A percentile compares a stretch with the other conserved stretches of the same genome.
Conservation (phyloP, 108 stramenopile species). For the Mayamaea pseudoterrestris region DNA sequence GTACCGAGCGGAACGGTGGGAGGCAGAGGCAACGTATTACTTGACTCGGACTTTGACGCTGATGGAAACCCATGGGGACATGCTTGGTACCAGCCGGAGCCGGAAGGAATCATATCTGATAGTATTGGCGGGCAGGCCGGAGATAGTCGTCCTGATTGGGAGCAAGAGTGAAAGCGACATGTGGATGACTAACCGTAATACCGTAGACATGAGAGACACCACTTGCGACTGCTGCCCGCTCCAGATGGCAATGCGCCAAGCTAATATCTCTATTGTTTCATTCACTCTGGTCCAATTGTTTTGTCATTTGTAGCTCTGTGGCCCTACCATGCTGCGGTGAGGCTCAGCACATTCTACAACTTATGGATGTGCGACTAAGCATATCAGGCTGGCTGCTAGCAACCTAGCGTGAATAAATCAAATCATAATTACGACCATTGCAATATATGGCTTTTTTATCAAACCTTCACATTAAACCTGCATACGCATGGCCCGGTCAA, state of each 20-base stretch:
- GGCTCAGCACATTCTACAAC: no score
- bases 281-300: no score
- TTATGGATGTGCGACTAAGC: no score
- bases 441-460: conserved; percentile 2
- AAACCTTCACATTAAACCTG: conserved; percentile 28
- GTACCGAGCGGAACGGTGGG: conserved; percentile 48
- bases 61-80: conserved; percentile 65
- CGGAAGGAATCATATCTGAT: conserved; percentile 12
- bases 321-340: no score
- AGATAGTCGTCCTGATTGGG: conserved; percentile 34
- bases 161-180: conserved; percentile 2
- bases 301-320: no score
- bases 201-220: not conserved
- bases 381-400: no score
- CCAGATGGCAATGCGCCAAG: no score
- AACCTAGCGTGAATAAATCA: no score
- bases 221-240: not conserved
- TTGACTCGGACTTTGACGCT: conserved; percentile 35
- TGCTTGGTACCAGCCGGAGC: conserved; percentile 62
- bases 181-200: not conserved
- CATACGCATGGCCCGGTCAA: conserved; percentile 65
- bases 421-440: no score
- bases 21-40: conserved; percentile 23
- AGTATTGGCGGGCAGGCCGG: conserved; percentile 1
- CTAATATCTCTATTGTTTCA: no score